Evolutionary conservation across 1,284 basidiomycete species (phyloP).

Genomic region (Ustilago curta): DNA sequence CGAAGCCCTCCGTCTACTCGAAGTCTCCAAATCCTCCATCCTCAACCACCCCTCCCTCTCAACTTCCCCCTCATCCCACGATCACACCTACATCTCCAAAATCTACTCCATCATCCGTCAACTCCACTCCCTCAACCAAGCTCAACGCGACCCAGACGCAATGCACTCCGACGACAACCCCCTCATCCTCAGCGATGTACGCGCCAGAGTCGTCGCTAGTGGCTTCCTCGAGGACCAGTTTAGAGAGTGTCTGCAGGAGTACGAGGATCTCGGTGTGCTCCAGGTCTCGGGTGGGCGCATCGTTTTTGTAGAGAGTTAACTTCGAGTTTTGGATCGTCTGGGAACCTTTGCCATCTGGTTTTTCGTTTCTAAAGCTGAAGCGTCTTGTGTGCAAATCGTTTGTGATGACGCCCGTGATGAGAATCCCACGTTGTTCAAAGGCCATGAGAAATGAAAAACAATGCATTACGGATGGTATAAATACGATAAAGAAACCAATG

Average conservation of each 20-base stretch:
- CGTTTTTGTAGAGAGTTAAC: slow-evolving; percentile 26
- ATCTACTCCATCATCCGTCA: slow-evolving; percentile 68
- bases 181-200: slow-evolving; percentile 10
- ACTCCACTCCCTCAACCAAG: slow-evolving; percentile 27
- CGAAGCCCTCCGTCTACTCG: slow-evolving; percentile 95
- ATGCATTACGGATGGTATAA: too few relatives aligned
- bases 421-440: too few relatives aligned
- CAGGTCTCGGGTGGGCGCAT: slow-evolving; percentile 27
- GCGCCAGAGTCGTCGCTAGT: slow-evolving; percentile 32
- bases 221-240: slow-evolving; percentile 56
- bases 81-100: slow-evolving; percentile 58
- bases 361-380: too few relatives aligned
- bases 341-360: too few relatives aligned
- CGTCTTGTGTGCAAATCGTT: too few relatives aligned
- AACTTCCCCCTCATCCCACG: too few relatives aligned
- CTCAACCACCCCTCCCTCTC: slow-evolving; percentile 41
- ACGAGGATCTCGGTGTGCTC: slow-evolving; percentile 41
- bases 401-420: background rate
- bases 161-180: slow-evolving; percentile 13
- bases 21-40: slow-evolving; percentile 91
- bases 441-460: too few relatives aligned
- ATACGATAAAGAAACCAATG: too few relatives aligned
- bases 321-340: too few relatives aligned
- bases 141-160: slow-evolving; percentile 2
- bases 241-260: slow-evolving; percentile 48